These are phyloP conservation scores for Closterium sp. DNA, from an alignment of 139 green algal species.

Conservation along the genomic window DNA sequence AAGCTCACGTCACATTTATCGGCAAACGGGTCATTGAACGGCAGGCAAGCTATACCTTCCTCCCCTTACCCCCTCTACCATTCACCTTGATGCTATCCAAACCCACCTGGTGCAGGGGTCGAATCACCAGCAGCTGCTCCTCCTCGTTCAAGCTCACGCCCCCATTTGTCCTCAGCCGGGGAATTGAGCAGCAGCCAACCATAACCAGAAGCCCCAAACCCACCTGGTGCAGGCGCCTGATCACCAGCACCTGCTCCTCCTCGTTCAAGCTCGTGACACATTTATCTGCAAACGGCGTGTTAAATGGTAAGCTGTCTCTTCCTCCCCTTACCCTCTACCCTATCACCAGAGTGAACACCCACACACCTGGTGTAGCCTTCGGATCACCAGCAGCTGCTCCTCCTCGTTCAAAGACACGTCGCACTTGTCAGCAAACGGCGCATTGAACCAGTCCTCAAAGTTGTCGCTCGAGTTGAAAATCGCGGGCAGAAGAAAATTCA, in stretches of 20 bases:
- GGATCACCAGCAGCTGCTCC: conserved; percentile 88
- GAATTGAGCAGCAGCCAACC: conserved; percentile 26
- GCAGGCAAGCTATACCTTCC: too few relatives aligned
- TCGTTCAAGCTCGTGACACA: too few relatives aligned
- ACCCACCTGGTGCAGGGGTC: conserved; percentile 74
- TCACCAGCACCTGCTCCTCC: too few relatives aligned
- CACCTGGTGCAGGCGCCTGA: too few relatives aligned
- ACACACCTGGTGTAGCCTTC: conserved; percentile 73
- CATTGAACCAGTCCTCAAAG: conserved; percentile 73
- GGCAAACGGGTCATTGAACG: conserved; percentile 8
- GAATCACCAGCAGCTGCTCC: conserved; percentile 87
- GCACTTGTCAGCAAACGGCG: conserved; percentile 49
- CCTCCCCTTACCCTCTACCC: too few relatives aligned
- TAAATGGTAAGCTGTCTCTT: too few relatives aligned
- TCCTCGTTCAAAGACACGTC: conserved; percentile 68
- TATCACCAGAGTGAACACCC: conserved; percentile 1
- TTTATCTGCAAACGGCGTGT: conserved; percentile 54
- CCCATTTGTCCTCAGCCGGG: not conserved
- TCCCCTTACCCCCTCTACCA: too few relatives aligned
- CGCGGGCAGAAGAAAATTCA: conserved; percentile 90
- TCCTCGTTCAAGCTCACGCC: conserved; percentile 67
- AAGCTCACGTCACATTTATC: conserved; percentile 12
- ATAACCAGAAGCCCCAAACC: too few relatives aligned
- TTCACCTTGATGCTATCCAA: too few relatives aligned
- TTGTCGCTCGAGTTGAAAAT: conserved; percentile 76